Evolutionary conservation across 2,329 filamentous ascomycete species (phyloP), one percentile per base, ranked within the genome.

Genomic region (Epichloe amarillans): DNA sequence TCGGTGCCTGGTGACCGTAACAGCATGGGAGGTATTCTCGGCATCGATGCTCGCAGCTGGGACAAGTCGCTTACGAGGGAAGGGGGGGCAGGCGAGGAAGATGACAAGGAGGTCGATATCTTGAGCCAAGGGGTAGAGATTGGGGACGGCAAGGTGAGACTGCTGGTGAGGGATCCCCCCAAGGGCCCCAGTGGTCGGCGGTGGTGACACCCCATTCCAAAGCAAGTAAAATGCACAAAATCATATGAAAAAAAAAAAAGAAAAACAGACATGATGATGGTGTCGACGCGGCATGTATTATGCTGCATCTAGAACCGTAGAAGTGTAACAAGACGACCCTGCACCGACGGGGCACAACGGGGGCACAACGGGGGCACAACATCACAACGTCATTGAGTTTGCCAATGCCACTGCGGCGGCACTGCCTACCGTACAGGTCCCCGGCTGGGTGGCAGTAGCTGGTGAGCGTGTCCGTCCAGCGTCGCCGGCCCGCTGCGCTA

Each of bases 1-100:
- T 93, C 86, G 38, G 90, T 96, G 10, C 89, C 90, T 2, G 91
- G 91, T n/a, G 93, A 97, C 66, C 80, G 88, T 50, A 84, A 83
- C 64, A 83, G 76, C 63, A 82, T 84, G 70, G 90, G 89, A 53
- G 91, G 93, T 42, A 84, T 85, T 53, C 64, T 85, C 52, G 82
- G 82, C 7, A 79, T 85, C 53, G 81, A 85, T 61, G 79, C 80
- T 37, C 71, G 79, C 55, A 84, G 80, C 62, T 85, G 77, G 72
- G 82, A 85, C 65, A 82, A 77, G 67, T 74, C 75, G 17, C 65
- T 83, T 50, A 62, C 69, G 6, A 71, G 74, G 52, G 75, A 80
- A 15, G 68, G 64, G 15, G 59, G 59, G 66, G 59, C 65, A 17
- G 17, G 14, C 19, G 44, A 23, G 15, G 61, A 66, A 33, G 68